A percentile compares a stretch with the other conserved stretches of the same genome.
These are phyloP conservation scores for Termitomyces sp. DNA, from an alignment of 768 basidiomycete species.

Conservation along the genomic window DNA sequence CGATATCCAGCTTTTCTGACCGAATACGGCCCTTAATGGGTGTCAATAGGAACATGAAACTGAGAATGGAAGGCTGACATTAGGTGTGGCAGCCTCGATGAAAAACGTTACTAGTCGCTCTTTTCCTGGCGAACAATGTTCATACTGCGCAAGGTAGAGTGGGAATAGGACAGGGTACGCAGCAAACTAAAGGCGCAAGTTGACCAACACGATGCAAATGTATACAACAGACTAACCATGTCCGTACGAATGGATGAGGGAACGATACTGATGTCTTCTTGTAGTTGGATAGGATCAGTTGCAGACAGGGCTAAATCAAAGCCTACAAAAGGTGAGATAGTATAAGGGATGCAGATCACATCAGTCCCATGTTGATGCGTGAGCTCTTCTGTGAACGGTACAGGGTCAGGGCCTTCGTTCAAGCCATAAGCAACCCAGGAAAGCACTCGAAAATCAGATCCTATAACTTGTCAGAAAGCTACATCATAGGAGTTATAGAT, in stretches of 20 bases:
- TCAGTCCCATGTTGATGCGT: constrained; percentile 42
- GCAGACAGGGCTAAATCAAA: constrained; percentile 29
- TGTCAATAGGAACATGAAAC: neutral
- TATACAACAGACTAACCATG: constrained; percentile 31
- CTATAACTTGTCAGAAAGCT: constrained; percentile 20
- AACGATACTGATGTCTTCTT: constrained; percentile 32
- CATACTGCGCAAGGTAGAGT: constrained; percentile 52
- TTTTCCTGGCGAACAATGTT: constrained; percentile 15
- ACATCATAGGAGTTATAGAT: neutral
- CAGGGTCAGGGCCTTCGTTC: constrained; percentile 19
- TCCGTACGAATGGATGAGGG: constrained; percentile 38
- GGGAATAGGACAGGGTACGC: constrained; percentile 63
- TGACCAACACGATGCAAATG: neutral
- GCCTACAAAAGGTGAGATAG: constrained; percentile 45
- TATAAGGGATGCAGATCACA: constrained; percentile 53
- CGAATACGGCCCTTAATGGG: constrained; percentile 17
- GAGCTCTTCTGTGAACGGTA: constrained; percentile 45
- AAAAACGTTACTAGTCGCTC: constrained; percentile 18
- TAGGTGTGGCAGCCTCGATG: constrained; percentile 26
- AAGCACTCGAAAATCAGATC: constrained; percentile 38
- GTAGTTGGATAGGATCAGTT: constrained; percentile 25
- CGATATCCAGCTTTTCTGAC: constrained; percentile 7
- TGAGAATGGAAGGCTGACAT: constrained; percentile 13
- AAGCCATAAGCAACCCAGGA: constrained; percentile 36
- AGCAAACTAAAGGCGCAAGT: constrained; percentile 32